A percentile compares a stretch with the other conserved stretches of the same genome.
These are phyloP conservation scores for Argentina anserina DNA, from an alignment of 306 rosid genomes.

Conservation along the genomic window DNA sequence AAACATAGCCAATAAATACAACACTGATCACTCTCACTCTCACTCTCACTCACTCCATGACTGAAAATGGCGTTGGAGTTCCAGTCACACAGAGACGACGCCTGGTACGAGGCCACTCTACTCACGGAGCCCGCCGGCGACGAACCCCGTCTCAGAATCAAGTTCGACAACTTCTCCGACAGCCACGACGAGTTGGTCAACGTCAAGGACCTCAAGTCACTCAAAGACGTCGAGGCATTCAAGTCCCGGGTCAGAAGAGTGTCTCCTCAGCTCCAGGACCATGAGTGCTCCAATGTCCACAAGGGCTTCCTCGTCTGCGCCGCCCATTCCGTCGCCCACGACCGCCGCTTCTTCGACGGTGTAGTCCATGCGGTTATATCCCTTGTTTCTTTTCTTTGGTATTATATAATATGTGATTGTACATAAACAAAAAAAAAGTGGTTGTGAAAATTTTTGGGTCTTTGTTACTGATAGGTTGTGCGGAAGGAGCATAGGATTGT, in stretches of 20 bases:
- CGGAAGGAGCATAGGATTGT: constrained; percentile 33
- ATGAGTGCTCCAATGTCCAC: constrained; percentile 25
- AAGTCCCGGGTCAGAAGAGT: constrained; percentile 28
- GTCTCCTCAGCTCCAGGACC: constrained; percentile 42
- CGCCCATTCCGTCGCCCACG: constrained; percentile 25
- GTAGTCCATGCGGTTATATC: constrained; percentile 27
- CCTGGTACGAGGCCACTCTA: constrained; percentile 34
- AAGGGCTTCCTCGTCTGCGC: constrained; percentile 34
- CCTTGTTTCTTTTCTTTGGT: neutral
- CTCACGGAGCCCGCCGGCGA: constrained; percentile 12
- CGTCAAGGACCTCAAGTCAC: constrained; percentile 12
- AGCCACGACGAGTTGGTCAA: constrained; percentile 13
- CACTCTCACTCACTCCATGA: neutral
- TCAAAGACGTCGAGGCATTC: constrained; percentile 20
- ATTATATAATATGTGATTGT: too few relatives aligned
- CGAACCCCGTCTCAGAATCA: constrained; percentile 21
- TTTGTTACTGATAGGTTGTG: constrained; percentile 39
- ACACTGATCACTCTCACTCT: neutral
- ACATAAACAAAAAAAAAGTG: too few relatives aligned
- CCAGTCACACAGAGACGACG: constrained; percentile 25
- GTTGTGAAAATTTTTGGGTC: neutral
- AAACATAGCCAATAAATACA: too few relatives aligned
- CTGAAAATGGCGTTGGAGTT: constrained; percentile 26
- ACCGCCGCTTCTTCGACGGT: constrained; percentile 45
- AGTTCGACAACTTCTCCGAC: constrained; percentile 17